A percentile compares a stretch with the other conserved stretches of the same genome.
Conservation (phyloP, 1,284 basidiomycete species). For the Puccinia novopanici region DNA sequence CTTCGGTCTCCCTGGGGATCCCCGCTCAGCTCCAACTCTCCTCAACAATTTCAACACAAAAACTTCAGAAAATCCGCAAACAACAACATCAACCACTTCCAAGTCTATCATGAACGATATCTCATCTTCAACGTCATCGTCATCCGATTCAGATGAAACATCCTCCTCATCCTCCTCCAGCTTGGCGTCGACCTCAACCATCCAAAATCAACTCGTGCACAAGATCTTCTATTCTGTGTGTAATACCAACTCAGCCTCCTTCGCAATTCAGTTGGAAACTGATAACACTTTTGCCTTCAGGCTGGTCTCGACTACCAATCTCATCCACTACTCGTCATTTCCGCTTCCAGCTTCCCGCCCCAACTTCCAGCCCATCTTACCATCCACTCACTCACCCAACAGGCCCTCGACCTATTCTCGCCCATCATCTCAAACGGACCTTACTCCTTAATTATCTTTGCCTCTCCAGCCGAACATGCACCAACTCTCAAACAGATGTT, state of each 20-base stretch:
- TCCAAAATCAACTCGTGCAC: slow-evolving; percentile 3
- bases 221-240: slow-evolving; percentile 10
- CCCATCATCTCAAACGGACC: slow-evolving; percentile 26
- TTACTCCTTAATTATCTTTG: slow-evolving; percentile 45
- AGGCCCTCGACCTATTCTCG: slow-evolving; percentile 15
- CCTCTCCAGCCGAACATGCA: slow-evolving; percentile 33
- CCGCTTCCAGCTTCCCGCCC: slow-evolving; percentile 30
- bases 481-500: slow-evolving; percentile 36
- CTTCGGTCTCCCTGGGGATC: too few species aligned
- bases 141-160: neutral
- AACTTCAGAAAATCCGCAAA: neutral
- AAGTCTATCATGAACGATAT: neutral
- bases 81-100: neutral
- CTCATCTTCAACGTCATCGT: neutral
- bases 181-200: neutral
- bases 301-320: slow-evolving; percentile 43
- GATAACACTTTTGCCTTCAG: neutral
- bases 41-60: neutral
- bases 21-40: too few species aligned
- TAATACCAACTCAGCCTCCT: neutral
- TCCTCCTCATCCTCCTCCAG: neutral
- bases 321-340: slow-evolving; percentile 36
- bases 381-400: slow-evolving; percentile 19
- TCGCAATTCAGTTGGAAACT: neutral
- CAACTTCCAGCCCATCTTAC: neutral